Conservation (phyloP, 1,284 basidiomycete genomes). For the Heterobasidion occidentale region DNA sequence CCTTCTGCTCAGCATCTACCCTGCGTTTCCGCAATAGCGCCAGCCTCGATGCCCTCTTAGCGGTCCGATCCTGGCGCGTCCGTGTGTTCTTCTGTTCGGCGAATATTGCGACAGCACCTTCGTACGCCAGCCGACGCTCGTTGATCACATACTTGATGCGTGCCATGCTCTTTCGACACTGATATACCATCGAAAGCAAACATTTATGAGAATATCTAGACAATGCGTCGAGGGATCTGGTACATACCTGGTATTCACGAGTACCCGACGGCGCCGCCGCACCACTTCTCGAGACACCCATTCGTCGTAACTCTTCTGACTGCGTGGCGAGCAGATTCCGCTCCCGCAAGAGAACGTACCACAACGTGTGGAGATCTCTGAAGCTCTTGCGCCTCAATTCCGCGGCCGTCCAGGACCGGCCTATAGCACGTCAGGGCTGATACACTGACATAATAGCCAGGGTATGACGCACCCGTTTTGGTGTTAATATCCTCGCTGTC, state of each 20-base stretch:
- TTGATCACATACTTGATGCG: slow-evolving; percentile 92
- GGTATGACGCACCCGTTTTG: slow-evolving; percentile 26
- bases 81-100: slow-evolving; percentile 18
- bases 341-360: slow-evolving; percentile 86
- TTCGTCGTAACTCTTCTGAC: slow-evolving; percentile 62
- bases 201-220: neutral
- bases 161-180: slow-evolving; percentile 97
- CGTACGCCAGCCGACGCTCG: slow-evolving; percentile 83
- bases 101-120: slow-evolving; percentile 48
- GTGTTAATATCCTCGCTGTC: slow-evolving; percentile 33
- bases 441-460: neutral
- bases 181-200: neutral
- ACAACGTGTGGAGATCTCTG: slow-evolving; percentile 85
- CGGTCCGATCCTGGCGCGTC: slow-evolving; percentile 5
- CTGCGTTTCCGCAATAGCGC: neutral
- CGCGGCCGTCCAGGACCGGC: slow-evolving; percentile 77
- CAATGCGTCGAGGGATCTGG: neutral
- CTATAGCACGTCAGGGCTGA: slow-evolving; percentile 28
- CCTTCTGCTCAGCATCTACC: slow-evolving; percentile 9
- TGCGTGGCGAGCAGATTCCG: slow-evolving; percentile 89
- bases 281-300: slow-evolving; percentile 30
- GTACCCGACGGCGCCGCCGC: neutral
- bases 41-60: slow-evolving; percentile 1
- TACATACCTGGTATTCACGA: slow-evolving; percentile 7
- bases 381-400: slow-evolving; percentile 89